These are phyloP conservation scores for Ophiostoma pallidulum DNA, from an alignment of 2,329 filamentous ascomycete genomes.

Conservation along the genomic window DNA sequence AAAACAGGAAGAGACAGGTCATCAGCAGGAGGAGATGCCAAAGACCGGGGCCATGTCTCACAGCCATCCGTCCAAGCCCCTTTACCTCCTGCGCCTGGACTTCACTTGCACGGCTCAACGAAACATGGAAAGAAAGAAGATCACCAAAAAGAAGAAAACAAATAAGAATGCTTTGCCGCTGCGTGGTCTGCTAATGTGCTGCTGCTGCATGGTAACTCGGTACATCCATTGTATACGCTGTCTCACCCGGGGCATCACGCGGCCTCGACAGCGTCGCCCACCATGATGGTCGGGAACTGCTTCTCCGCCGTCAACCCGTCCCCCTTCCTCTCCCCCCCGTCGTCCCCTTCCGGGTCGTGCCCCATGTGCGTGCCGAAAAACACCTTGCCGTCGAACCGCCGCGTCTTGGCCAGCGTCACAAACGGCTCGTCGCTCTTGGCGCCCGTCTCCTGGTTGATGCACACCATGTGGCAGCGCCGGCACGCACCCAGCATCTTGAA, in stretches of 20 bases:
- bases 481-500: slow-evolving; percentile 76
- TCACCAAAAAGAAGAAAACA: neutral
- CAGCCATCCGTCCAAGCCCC: no score
- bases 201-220: neutral
- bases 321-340: neutral
- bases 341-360: slow-evolving; percentile 25
- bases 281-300: slow-evolving; percentile 36
- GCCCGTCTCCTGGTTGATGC: slow-evolving; percentile 76
- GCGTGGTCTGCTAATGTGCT: neutral
- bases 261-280: slow-evolving; percentile 33
- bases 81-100: no score
- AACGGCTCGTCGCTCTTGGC: slow-evolving; percentile 77
- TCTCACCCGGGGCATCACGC: neutral
- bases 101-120: no score
- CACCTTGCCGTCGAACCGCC: slow-evolving; percentile 73
- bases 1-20: neutral
- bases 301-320: slow-evolving; percentile 16
- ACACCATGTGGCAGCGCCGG: slow-evolving; percentile 91
- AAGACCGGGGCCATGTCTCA: no score
- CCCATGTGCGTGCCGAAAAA: slow-evolving; percentile 81
- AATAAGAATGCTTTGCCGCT: neutral
- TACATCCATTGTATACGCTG: neutral
- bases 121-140: no score
- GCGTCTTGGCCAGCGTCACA: slow-evolving; percentile 76
- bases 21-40: no score